Evolutionary conservation across 495 filamentous ascomycete genomes (phyloP).

Genomic region (Cetradonia linearis): DNA sequence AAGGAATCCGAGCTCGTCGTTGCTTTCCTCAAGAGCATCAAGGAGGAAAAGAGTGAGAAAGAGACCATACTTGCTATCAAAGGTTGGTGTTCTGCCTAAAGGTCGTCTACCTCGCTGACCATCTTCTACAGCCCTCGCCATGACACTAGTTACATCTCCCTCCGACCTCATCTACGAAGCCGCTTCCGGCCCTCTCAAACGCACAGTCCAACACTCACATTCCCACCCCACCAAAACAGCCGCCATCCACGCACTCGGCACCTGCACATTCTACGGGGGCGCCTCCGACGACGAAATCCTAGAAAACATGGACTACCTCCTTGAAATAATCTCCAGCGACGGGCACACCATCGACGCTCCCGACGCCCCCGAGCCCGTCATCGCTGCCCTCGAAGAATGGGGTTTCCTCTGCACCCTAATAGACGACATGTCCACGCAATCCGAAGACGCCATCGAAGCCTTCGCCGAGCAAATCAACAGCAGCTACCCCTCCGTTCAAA

Average conservation of each 20-base stretch:
- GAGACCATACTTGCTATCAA: conserved; percentile 64
- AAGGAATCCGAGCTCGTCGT: conserved; percentile 56
- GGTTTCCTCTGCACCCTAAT: conserved; percentile 74
- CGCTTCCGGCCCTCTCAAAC: conserved; percentile 54
- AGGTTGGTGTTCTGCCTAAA: conserved; percentile 23
- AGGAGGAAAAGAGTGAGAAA: conserved; percentile 56
- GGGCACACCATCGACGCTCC: conserved; percentile 62
- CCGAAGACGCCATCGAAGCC: conserved; percentile 66
- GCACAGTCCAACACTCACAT: conserved; percentile 58
- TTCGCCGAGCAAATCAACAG: conserved; percentile 87
- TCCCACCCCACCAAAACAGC: conserved; percentile 55
- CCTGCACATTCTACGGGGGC: conserved; percentile 69
- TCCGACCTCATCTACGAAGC: conserved; percentile 61
- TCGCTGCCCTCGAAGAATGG: conserved; percentile 79
- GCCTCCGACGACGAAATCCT: conserved; percentile 58
- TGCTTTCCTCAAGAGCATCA: conserved; percentile 64
- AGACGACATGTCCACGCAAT: conserved; percentile 67
- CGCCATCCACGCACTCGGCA: conserved; percentile 64
- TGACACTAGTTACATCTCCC: conserved; percentile 64
- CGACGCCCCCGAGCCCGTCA: conserved; percentile 67
- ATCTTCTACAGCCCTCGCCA: conserved; percentile 47
- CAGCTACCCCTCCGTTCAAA: conserved; percentile 63
- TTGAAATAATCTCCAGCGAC: conserved; percentile 81
- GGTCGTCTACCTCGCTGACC: neutral
- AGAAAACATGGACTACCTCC: conserved; percentile 69